Base-by-base conservation (phyloP, 768 basidiomycete genomes). In the Pulveroboletus sp. region DNA sequence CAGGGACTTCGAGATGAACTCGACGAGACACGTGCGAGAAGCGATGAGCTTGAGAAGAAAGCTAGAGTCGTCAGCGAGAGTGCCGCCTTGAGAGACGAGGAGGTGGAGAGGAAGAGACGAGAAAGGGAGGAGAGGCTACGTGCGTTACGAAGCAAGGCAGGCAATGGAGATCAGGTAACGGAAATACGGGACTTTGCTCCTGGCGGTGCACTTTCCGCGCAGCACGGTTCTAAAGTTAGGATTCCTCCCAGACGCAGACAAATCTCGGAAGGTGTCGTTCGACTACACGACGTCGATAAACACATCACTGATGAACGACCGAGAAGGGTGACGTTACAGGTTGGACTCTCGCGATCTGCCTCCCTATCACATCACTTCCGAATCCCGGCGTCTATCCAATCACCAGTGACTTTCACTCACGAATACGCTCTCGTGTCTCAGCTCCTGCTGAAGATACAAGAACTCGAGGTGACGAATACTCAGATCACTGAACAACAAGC, bases 391-490 rank as follows among this genome's bases (percentile, higher is more conserved):
- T 39, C 50, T 10, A 17, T 11, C 6, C 50, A 60, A 38, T 41
- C 59, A 27, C 51, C 59, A 40, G 58, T 56, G 45, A 45, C 55
- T 33, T 39, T 54, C 32, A 57, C 55, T 7, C 61, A 59, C 15
- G 71, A 84, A 66, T 80, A 74, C 56, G 71, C 66, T 55, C 73
- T 92, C 46, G 77, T 91, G n/a, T 72, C 80, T 9, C 83, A 88
- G 62, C 77, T 92, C 7, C 68, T 90, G 38, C 61, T 70, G 14
- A 92, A 92, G 69, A 86, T 92, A 44, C 73, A 76, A 41, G 89
- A 92, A 62, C 74, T 92, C 1, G 87, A 92, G 59, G 76, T 82
- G 35, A 79, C 86, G 3, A 92, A 92, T 56, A 54, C 70, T 7
- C 77, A 79, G 48, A 89, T 92, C 37, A 71, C 80, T 18, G 70